Conservation (phyloP, 352 stramenopile species). For the Phytopythium cucurbitacearum region DNA sequence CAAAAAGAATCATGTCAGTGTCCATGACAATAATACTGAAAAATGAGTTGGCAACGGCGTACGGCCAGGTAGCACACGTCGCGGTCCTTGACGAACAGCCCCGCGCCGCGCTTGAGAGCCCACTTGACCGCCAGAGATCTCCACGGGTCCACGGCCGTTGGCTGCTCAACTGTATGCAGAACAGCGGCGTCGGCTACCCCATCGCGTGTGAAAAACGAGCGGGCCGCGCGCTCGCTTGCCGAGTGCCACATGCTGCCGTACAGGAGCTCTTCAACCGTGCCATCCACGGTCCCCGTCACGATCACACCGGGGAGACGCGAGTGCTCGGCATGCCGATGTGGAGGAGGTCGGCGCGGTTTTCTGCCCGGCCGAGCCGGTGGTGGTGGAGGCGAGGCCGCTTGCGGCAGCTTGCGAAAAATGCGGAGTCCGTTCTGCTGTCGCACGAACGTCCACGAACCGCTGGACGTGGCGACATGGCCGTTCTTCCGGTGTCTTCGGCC, state of each 20-base stretch:
- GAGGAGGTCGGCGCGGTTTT: background rate
- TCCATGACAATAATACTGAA: background rate
- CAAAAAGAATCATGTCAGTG: background rate
- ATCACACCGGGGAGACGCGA: constrained; percentile 25
- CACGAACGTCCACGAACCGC: constrained; percentile 35
- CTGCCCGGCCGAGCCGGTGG: background rate
- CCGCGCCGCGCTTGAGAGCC: constrained; percentile 24
- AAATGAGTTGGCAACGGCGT: constrained; percentile 4
- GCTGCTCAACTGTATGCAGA: constrained; percentile 30
- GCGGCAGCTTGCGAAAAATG: constrained; percentile 33
- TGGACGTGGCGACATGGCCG: constrained; percentile 7
- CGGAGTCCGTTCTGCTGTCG: constrained; percentile 44
- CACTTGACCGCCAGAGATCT: constrained; percentile 45
- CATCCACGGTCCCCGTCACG: constrained; percentile 32
- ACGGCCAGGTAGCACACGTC: constrained; percentile 47
- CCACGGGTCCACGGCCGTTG: constrained; percentile 27
- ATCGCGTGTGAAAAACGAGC: constrained; percentile 33
- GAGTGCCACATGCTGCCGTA: constrained; percentile 43
- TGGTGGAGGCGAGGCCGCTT: constrained; percentile 6
- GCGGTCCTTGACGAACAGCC: constrained; percentile 37
- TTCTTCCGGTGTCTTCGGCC: constrained; percentile 11
- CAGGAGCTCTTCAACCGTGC: constrained; percentile 35
- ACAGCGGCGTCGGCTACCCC: constrained; percentile 36
- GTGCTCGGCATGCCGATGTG: constrained; percentile 7
- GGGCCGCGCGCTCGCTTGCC: constrained; percentile 17